Evolutionary conservation across 768 basidiomycete genomes (phyloP).

Genomic region (Amyloporia xantha): DNA sequence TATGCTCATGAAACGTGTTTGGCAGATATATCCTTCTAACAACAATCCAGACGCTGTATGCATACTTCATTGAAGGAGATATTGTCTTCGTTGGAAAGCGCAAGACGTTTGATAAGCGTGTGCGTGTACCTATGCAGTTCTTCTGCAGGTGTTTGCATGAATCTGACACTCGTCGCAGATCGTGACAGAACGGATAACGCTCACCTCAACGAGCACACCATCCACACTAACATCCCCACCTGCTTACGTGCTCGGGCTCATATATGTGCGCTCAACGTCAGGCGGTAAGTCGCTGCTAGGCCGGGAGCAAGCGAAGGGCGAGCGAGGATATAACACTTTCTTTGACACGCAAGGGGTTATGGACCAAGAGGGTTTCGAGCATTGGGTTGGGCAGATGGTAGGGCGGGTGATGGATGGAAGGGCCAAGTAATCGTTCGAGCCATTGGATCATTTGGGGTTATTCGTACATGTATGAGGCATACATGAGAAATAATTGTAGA

Average conservation of each 20-base stretch:
- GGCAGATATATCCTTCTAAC: constrained; percentile 72
- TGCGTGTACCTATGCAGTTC: constrained; percentile 30
- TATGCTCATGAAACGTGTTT: constrained; percentile 5
- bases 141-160: not conserved
- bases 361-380: constrained; percentile 68
- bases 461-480: no score
- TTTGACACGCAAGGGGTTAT: constrained; percentile 79
- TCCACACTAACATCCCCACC: constrained; percentile 48
- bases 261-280: constrained; percentile 74
- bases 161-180: constrained; percentile 45
- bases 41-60: constrained; percentile 66
- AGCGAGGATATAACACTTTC: constrained; percentile 60
- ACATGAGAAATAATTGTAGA: no score
- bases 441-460: no score
- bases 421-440: not conserved
- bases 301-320: constrained; percentile 54
- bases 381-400: constrained; percentile 72
- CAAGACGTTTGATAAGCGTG: constrained; percentile 83
- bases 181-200: constrained; percentile 82
- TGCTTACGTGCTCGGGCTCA: constrained; percentile 57
- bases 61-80: constrained; percentile 80
- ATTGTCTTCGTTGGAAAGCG: constrained; percentile 86
- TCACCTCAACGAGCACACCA: constrained; percentile 63
- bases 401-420: constrained; percentile 63
- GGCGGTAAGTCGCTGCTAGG: constrained; percentile 82